Base-by-base conservation (phyloP, 2,329 filamentous ascomycete genomes). In the Aspergillus bombycis region DNA sequence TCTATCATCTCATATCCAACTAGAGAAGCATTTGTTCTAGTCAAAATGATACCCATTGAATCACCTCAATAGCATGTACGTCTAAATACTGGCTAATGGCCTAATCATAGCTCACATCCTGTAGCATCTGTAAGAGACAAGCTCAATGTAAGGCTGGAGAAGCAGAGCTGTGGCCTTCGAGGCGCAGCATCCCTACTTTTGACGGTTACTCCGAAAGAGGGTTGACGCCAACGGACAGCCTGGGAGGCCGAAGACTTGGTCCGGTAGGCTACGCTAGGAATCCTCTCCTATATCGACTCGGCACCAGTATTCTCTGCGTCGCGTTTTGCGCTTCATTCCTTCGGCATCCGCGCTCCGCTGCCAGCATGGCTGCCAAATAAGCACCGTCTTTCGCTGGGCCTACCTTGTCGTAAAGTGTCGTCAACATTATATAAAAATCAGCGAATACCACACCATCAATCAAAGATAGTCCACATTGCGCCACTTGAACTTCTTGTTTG, bases 401-500 rank as follows among this genome's bases (percentile, higher is more conserved):
- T n/a, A 30, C 19, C 14, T 26, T 2, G 4, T 30, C 46, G 19
- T 12, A 52, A 16, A 38, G 32, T 14, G 7, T 21, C 52, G 14
- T 38, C 12, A 21, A 23, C 11, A 26, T 38, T 4, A 14, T 21
- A 19, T 19, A 26, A 28, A 6, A 8, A 16, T 36, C 23, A 28
- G n/a, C 8, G 21, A 38, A 5, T 9, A 55, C n/a, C 36, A 9
- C 32, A n/a, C 16, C 23, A 8, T 3, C 5, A 62, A 62, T 91
- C 82, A 96, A 16, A 96, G 77, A 67, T 91, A 88, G 56, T 88
- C 85, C 66, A 93, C 82, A 72, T 92, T 93, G 75, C 94, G 93
- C 74, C 87, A 84, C 79, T 95, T 97, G 79, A 96, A 96, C 80
- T 97, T 98, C 80, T 88, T 93, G 71, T 91, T 96, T 56, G 93